Percentiles rank a stretch among this genome's conserved stretches.
phyloP scores from a whole-genome alignment of 148 eudicot species.

The Silene uniflora region DNA sequence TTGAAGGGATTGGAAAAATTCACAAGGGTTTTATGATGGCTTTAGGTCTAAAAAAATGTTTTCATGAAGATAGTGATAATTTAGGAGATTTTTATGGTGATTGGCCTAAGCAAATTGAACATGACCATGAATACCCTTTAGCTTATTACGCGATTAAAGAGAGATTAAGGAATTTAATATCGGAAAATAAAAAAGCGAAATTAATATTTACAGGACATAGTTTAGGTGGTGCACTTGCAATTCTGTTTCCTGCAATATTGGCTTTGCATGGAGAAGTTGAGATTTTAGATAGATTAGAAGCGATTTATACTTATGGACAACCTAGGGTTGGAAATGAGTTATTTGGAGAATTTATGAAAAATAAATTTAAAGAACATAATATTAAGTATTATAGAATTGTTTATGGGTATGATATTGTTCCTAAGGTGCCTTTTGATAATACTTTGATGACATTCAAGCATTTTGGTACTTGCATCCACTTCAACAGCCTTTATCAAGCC shows the following conservation, averaged over 20 bases:
- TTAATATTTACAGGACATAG: conserved; percentile 79
- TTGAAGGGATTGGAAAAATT: conserved; percentile 45
- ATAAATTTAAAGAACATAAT: conserved; percentile 23
- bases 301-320: conserved; percentile 71
- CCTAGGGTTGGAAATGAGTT: conserved; percentile 69
- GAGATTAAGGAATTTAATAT: conserved; percentile 30
- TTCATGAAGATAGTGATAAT: conserved; percentile 5
- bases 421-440: conserved; percentile 57
- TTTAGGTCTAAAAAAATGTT: conserved; percentile 47
- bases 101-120: conserved; percentile 36
- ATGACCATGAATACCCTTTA: conserved; percentile 14
- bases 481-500: conserved; percentile 53
- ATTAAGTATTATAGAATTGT: conserved; percentile 56
- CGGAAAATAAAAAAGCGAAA: conserved; percentile 26
- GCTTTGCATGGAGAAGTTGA: conserved; percentile 42
- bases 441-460: conserved; percentile 50
- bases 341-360: conserved; percentile 47
- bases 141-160: conserved; percentile 58
- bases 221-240: conserved; percentile 74
- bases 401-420: conserved; percentile 63
- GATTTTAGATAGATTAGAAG: conserved; percentile 42
- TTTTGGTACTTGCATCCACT: conserved; percentile 62
- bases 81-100: conserved; percentile 22
- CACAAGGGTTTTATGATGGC: conserved; percentile 75
- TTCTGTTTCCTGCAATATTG: conserved; percentile 56